Evolutionary conservation across 2,329 filamentous ascomycete species (phyloP), one percentile per base, ranked within the genome.

Genomic region (Fusarium mexicanum): DNA sequence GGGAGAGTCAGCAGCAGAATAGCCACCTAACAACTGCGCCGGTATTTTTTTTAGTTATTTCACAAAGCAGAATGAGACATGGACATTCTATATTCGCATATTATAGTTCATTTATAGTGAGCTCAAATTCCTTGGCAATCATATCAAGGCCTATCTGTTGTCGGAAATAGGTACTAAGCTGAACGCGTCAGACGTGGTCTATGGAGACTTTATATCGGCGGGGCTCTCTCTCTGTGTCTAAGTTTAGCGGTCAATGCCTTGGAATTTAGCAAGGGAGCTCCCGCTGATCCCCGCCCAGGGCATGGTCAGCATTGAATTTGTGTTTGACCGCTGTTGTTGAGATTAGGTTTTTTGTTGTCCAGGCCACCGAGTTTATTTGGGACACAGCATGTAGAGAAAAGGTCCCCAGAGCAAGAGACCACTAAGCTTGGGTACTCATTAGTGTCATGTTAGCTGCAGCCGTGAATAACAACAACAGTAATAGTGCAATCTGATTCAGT

Each of bases 251-350:
- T 74, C 71, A 60, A 58, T 69, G 59, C 71, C 38, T 66, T 73
- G 61, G 59, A 74, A 74, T 41, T 29, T 51, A 64, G 35, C 57
- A 41, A 70, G 71, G 58, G 60, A 74, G 55, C 47, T 69, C 64
- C 71, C 67, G 67, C 67, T 65, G 66, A 66, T 67, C 67, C 67
- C 71, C 66, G 66, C 61, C 67, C 54, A 54, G 58, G 67, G 57
- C 53, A 65, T 44, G 51, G 41, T 38, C 37, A 40, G 59, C 35
- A 70, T 70, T 65, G 46, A 60, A 50, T 69, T 69, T 73, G 48
- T 71, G 40, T 72, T 71, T 74, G 71, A 74, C 71, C 71, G 71
- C 65, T 71, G 64, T 74, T 74, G 67, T 71, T 63, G 64, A 64
- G 64, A 64, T 67, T 46, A 50, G 38, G 61, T 68, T 68, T 68